phyloP scores from a whole-genome alignment of 352 stramenopile genomes.

The Pythium phragmitis region DNA sequence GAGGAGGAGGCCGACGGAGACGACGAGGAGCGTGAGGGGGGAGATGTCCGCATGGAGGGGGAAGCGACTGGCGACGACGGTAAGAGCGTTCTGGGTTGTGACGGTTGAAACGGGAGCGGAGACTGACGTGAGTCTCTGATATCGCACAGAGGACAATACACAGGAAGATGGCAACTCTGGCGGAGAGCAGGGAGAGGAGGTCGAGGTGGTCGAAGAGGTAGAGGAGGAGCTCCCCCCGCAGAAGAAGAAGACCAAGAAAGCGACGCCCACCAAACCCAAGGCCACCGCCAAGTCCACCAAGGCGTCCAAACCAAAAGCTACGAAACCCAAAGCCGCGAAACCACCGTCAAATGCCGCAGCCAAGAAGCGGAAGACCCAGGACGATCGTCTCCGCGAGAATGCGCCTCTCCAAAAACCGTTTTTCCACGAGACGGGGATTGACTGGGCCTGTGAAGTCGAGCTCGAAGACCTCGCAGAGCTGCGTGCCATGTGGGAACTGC shows the following conservation, averaged over 20 bases:
- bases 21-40: constrained; percentile 2
- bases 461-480: constrained; percentile 69
- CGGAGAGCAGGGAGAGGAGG: background rate
- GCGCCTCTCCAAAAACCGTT: constrained; percentile 56
- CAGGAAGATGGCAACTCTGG: background rate
- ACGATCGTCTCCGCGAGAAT: constrained; percentile 62
- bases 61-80: background rate
- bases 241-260: constrained; percentile 22
- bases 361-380: constrained; percentile 63
- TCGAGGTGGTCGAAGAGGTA: constrained; percentile 8
- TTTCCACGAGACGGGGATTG: constrained; percentile 61
- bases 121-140: background rate
- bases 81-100: background rate
- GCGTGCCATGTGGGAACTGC: constrained; percentile 71
- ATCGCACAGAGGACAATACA: background rate
- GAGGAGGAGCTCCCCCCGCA: constrained; percentile 5
- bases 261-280: background rate
- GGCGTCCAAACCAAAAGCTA: constrained; percentile 1
- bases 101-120: background rate
- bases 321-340: constrained; percentile 2
- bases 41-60: background rate
- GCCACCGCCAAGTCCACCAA: background rate
- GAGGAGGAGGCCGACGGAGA: too few species aligned
- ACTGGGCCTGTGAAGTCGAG: constrained; percentile 74
- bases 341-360: constrained; percentile 11